These are phyloP conservation scores for Oryza punctata DNA, from an alignment of 176 grass and related monocot genomes.

Conservation along the genomic window DNA sequence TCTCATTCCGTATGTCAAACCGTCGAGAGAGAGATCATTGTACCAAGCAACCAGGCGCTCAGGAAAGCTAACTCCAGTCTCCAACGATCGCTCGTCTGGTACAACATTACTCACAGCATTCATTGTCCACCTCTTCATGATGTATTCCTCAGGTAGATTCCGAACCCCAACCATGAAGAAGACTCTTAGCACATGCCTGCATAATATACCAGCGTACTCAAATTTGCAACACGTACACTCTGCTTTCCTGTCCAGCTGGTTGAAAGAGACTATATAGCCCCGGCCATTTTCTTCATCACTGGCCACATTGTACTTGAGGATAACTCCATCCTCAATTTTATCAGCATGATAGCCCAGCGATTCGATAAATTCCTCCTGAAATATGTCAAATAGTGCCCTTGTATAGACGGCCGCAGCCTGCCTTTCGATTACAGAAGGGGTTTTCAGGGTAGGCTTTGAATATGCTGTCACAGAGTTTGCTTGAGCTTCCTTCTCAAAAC, in stretches of 20 bases:
- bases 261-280: conserved; percentile 46
- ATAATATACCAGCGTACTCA: conserved; percentile 60
- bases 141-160: conserved; percentile 46
- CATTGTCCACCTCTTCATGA: conserved; percentile 63
- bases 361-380: conserved; percentile 69
- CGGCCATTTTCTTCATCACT: conserved; percentile 46
- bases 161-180: conserved; percentile 59
- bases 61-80: conserved; percentile 29
- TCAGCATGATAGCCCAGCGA: conserved; percentile 58
- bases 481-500: conserved; percentile 54
- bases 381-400: conserved; percentile 54
- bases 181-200: conserved; percentile 67
- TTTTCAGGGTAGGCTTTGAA: conserved; percentile 52
- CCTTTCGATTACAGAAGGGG: conserved; percentile 59
- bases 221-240: conserved; percentile 63
- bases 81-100: conserved; percentile 24
- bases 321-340: conserved; percentile 48
- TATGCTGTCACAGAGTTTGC: conserved; percentile 56
- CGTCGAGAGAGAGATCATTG: conserved; percentile 58
- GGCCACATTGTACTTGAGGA: conserved; percentile 47
- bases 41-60: conserved; percentile 55
- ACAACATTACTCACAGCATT: conserved; percentile 25
- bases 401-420: conserved; percentile 61
- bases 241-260: conserved; percentile 41
- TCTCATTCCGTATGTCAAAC: conserved; percentile 47